Base-by-base conservation (phyloP, 768 basidiomycete genomes). In the Serpula lacrymans region DNA sequence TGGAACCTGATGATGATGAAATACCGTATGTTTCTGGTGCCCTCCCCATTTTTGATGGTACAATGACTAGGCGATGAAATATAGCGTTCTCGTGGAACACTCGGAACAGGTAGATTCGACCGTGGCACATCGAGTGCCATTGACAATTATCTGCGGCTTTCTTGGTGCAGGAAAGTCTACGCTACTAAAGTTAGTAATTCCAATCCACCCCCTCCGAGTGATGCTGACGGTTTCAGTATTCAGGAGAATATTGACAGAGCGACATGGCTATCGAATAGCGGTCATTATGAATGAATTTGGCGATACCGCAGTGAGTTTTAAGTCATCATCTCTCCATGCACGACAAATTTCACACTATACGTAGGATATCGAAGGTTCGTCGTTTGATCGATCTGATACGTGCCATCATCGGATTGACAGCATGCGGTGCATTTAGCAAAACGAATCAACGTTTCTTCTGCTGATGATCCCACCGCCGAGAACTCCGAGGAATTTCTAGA, bases 231-330 rank as follows among this genome's bases (percentile, higher is more conserved):
- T 11, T 36, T 25, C 13, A 20, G 18, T 40, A 10, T 28, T 17
- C 22, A 88, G 84, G 51, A 83, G 93, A 23, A 94, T 98, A 52
- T 68, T 98, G 46, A 95, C 88, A 10, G 91, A 92, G 55, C 74
- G 82, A 27, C 95, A 98, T 74, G 94, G 95, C 3, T 92, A 93
- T 57, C 80, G 88, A 26, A 96, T 99, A 41, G 95, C 95, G 4
- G 95, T 99, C 16, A 96, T 95, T 48, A 93, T 96, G 90, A 96
- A 95, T 55, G 92, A 94, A 63, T 98, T 98, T 58, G 95, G 92
- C 7, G 93, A 96, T 58, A 93, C 93, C 14, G 89, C 90, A 52
- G 88, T 89, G 53, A 55, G 81, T 69, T n/a, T 31, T 28, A 29
- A 35, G 26, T 40, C 26, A n/a, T 23, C 23, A 13, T 25, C 34